Evolutionary conservation across 1,284 basidiomycete genomes (phyloP), one percentile per base, ranked within the genome.

Genomic region (Cystobasidiaceae sp.): DNA sequence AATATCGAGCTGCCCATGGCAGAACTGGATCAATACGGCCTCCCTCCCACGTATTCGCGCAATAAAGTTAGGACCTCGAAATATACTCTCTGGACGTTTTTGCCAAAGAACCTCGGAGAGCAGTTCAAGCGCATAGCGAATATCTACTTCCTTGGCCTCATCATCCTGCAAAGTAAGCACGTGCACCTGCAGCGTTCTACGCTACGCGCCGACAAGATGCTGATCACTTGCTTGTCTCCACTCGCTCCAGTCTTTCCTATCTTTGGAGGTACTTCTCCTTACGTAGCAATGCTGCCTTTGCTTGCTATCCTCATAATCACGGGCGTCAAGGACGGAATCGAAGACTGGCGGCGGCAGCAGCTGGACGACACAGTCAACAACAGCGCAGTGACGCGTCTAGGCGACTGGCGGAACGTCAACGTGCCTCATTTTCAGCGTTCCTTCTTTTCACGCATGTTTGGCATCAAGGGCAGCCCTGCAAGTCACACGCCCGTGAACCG

Each of bases 21-120:
- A 66, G 87, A 93, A 76, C 74, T 86, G 28, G 85, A 87, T 74
- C 77, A 80, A 21, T 76, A 85, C 58, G 89, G 91, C 32, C 89
- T 97, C 69, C 92, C 92, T 0, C 77, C 83, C 49, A 83, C 80
- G 34, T 97, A 93, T 78, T 84, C 85, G 33, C 81, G 93, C 71
- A 97, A 97, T 78, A 97, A 97, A 83, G 92, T 97, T 67, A 83
- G 89, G 73, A 97, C 93, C 46, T 89, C 87, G 71, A 94, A 96
- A 78, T 97, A 97, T 78, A 96, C 93, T 32, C 75, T 91, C 66
- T 60, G 94, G 69, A 90, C 92, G 2, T 97, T 97, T 76, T 74
- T 97, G 49, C 93, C 93, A n/a, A 92, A 90, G 81, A 94, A 94
- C 75, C 78, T 94, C 69, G 88, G 86, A 69, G 90, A 93, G 77